These are phyloP conservation scores for Pseudogymnoascus sp. DNA, from an alignment of 2,329 filamentous ascomycete genomes.

Conservation along the genomic window DNA sequence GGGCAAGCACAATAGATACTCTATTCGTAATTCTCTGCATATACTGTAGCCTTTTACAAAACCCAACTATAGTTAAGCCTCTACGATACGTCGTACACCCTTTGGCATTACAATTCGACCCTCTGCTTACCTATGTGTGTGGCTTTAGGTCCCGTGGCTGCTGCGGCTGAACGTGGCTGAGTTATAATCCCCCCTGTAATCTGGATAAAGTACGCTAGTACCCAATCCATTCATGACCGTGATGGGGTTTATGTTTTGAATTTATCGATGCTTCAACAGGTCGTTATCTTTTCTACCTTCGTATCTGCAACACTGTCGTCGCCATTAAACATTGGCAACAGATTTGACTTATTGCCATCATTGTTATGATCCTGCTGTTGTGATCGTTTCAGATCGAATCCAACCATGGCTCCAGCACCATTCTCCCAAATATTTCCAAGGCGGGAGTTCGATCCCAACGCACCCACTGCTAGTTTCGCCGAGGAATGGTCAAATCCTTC, in stretches of 20 bases:
- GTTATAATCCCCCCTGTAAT: not conserved
- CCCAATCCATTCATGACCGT: not conserved
- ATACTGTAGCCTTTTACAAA: not conserved
- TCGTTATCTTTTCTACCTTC: not conserved
- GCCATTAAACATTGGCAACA: not conserved
- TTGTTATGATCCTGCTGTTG: not conserved
- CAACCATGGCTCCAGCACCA: not conserved
- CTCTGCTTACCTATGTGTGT: not conserved
- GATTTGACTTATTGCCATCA: not conserved
- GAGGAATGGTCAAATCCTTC: constrained; percentile 10
- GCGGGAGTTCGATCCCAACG: not conserved
- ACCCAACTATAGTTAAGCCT: not conserved
- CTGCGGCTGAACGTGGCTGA: not conserved
- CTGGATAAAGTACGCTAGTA: not conserved
- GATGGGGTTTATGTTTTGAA: not conserved
- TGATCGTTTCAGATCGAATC: not conserved
- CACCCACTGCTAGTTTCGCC: not conserved
- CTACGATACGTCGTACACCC: not conserved
- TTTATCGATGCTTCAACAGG: no score
- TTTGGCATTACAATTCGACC: not conserved
- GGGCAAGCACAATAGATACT: not conserved
- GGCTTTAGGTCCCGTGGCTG: not conserved
- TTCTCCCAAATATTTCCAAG: not conserved
- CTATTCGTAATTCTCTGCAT: not conserved
- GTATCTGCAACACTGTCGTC: not conserved